Conservation (phyloP, 495 filamentous ascomycete species). For the Penicillium pancosmium region DNA sequence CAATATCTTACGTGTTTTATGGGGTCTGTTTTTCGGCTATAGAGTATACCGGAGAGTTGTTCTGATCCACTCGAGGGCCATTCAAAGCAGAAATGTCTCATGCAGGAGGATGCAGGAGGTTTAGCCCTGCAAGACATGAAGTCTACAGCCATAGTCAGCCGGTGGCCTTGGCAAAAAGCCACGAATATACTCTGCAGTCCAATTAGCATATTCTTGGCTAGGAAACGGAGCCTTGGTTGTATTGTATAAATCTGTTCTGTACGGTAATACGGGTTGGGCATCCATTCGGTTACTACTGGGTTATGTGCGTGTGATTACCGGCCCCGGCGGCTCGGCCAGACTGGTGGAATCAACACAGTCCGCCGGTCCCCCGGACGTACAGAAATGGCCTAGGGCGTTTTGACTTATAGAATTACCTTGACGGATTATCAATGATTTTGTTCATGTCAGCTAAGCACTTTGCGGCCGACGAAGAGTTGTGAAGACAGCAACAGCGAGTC, state of each 20-base stretch:
- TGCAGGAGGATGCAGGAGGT: not conserved
- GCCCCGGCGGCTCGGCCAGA: not conserved
- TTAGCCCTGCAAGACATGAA: not conserved
- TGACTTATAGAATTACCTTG: not conserved
- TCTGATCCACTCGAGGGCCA: not conserved
- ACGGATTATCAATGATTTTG: not conserved
- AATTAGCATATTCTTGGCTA: not conserved
- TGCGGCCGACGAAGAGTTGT: not conserved
- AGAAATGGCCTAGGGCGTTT: not conserved
- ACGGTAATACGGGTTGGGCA: constrained; percentile 1
- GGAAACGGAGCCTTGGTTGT: not conserved
- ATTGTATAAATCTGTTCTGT: not conserved
- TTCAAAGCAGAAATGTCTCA: constrained; percentile 1
- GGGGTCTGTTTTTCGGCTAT: not conserved
- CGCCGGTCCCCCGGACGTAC: not conserved
- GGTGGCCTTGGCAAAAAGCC: not conserved
- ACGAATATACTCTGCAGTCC: not conserved
- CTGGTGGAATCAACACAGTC: not conserved
- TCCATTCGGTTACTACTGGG: not conserved
- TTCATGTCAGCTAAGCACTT: not conserved
- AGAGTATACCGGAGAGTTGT: not conserved
- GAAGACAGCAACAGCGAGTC: not conserved
- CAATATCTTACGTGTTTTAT: not conserved
- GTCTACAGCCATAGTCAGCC: not conserved
- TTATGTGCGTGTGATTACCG: not conserved